Evolutionary conservation across 192 early-diverging fungal genomes (phyloP), one percentile per base, ranked within the genome.

Genomic region (Backusella circina): DNA sequence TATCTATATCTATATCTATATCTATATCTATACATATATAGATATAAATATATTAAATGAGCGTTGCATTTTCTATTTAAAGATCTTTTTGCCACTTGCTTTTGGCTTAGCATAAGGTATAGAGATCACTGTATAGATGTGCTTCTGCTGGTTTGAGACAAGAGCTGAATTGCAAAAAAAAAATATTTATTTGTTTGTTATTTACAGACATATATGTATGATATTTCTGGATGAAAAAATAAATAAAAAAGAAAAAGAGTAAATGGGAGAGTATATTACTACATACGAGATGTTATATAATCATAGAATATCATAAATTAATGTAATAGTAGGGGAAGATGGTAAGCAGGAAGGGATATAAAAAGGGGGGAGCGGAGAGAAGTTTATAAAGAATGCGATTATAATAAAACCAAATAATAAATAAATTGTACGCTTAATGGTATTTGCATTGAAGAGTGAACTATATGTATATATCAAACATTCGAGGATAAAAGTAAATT

Each of bases 351-450:
- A 54, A 54, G 10, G 21, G 18, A 54, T 23, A n/a, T 23, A 54
- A 61, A 51, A 26, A 18, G 51, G 51, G 51, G 54, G 2, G 23
- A 15, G 41, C 3, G 10, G 41, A 61, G 21, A 61, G 23, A 57
- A 6, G 51, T 23, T 41, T 41, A 54, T 54, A 21, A 61, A 61
- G 54, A 61, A 61, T 61, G 54, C 2, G 23, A 61, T 61, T 4
- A 61, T 61, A 61, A 61, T 61, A 61, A 61, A 61, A 61, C 54
- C 23, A 61, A 61, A 61, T 61, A 61, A 30, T 61, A 57, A 47
- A 57, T 26, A 57, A 57, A 54, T n/a, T 28, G 18, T 61, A 61
- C 54, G 54, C 28, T 61, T 13, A 61, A 61, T 61, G 10, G 54
- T 61, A 61, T 54, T 54, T 54, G 51, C 18, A n/a, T 61, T 28